A percentile compares a stretch with the other conserved stretches of the same genome.
Conservation (phyloP, 768 basidiomycete species). For the Mycena metata region DNA sequence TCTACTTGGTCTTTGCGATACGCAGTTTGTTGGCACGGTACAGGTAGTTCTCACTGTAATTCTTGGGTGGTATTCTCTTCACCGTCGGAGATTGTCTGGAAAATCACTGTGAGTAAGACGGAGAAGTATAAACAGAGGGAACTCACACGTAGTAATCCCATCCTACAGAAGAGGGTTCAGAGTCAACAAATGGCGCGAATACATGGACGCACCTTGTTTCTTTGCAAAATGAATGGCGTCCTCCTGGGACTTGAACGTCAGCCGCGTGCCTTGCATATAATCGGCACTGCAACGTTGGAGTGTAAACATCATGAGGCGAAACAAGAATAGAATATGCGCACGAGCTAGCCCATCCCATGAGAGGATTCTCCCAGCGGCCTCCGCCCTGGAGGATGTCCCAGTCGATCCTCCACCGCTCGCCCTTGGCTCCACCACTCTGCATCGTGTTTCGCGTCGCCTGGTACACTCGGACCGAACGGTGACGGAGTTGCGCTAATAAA, state of each 20-base stretch:
- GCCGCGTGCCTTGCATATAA: slow-evolving; percentile 92
- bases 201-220: slow-evolving; percentile 81
- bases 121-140: slow-evolving; percentile 25
- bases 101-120: slow-evolving; percentile 29
- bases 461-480: slow-evolving; percentile 92
- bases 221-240: slow-evolving; percentile 96
- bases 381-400: slow-evolving; percentile 92
- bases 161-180: slow-evolving; percentile 60
- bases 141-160: slow-evolving; percentile 95
- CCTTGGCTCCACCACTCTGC: slow-evolving; percentile 91
- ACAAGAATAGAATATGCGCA: slow-evolving; percentile 53
- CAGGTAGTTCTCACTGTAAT: slow-evolving; percentile 92
- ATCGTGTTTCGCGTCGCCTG: slow-evolving; percentile 95
- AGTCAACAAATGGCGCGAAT: slow-evolving; percentile 20
- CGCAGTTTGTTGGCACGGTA: slow-evolving; percentile 86
- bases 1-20: slow-evolving; percentile 93
- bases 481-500: slow-evolving; percentile 81
- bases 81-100: slow-evolving; percentile 69
- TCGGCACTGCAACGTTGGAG: slow-evolving; percentile 72
- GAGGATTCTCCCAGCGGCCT: slow-evolving; percentile 96
- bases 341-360: slow-evolving; percentile 98
- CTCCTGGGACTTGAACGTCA: slow-evolving; percentile 88
- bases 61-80: slow-evolving; percentile 85
- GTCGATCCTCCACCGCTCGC: slow-evolving; percentile 93
- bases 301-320: slow-evolving; percentile 17